Evolutionary conservation across 2,329 filamentous ascomycete species (phyloP), one percentile per base, ranked within the genome.

Genomic region (Neoarthrinium moseri): DNA sequence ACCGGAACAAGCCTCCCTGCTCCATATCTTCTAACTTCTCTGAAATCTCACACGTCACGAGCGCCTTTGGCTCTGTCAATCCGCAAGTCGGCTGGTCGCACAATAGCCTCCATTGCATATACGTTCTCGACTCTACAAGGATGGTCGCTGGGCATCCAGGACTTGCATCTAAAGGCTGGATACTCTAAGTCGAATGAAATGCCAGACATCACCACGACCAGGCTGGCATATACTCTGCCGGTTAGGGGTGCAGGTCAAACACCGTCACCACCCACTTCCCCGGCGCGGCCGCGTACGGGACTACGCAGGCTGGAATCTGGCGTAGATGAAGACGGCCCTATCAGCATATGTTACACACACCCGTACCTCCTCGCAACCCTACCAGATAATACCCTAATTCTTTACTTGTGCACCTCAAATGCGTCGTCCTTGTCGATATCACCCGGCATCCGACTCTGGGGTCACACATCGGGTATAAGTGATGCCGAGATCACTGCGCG

Each of bases 101-200:
- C 89, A 15, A 79, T 90, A n/a, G 87, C 89, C 2, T 91, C 89
- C 0, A 87, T 96, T 48, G 91, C 89, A 1, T 96, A 95, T 63
- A 88, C 89, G 0, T 83, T 95, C 53, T 84, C 86, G 13, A 87
- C 87, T 2, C 74, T 85, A 3, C 83, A 83, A 34, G 91, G 91
- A 22, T 96, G 91, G 89, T 91, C 87, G 6, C 79, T 96, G 13
- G 91, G 91, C 2, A 81, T 97, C n/a, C 92, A 97, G 64, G 92
- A 96, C 64, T 72, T 96, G 34, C 83, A 86, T 47, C 76, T 95
- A 34, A 66, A 59, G 1, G 57, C 56, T 5, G 56, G 62, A 2
- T 49, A 56, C 23, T 63, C 62, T n/a, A 43, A 5, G 5, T 50
- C 53, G 11, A 55, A 55, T 22, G 34, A 51, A 4, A 48, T 38